Base-by-base conservation (phyloP, 2,329 filamentous ascomycete species). In the Epichloe aotearoae region DNA sequence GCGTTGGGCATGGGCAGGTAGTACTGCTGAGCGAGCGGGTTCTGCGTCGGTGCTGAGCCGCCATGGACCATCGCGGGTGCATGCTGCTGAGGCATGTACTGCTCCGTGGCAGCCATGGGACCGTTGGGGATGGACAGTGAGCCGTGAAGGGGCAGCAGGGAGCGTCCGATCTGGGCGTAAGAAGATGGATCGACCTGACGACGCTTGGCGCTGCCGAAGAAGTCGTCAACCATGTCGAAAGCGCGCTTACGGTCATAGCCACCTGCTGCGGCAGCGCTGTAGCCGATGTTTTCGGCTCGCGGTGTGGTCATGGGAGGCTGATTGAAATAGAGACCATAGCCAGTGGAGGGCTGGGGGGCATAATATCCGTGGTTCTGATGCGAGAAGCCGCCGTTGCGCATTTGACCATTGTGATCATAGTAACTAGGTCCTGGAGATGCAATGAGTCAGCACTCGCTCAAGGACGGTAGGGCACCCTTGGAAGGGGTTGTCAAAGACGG, bases 151-250 rank as follows among this genome's bases (percentile, higher is more conserved):
- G 86, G 85, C 65, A 91, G 79, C 53, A 98, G 77, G 55, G 90
- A 85, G 64, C 93, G 88, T 58, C 89, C 89, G 56, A 98, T 89
- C 63, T 94, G 87, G 52, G 85, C 78, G 68, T 96, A 97, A n/a
- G 86, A 93, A 50, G 77, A 77, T 3, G 90, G 86, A 64, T 97
- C 88, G 58, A 97, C 86, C 60, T 89, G 83, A 62, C 89, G 86
- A 61, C 90, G 87, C 76, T 96, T 97, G 58, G 89, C 83, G 64
- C 87, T 88, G 58, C 86, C 88, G 58, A 97, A 95, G 72, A 97
- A 95, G 65, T 95, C 88, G 63, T 95, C 91, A 53, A 96, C 73
- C 52, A 87, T 86, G 62, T 96, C 89, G 58, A 84, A 87, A n/a
- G 82, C 81, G 55, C 89, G 87, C 72, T 91, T 93, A 62, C 86